Evolutionary conservation across 495 filamentous ascomycete species (phyloP), one percentile per base, ranked within the genome.

Genomic region (Xylaria cubensis): DNA sequence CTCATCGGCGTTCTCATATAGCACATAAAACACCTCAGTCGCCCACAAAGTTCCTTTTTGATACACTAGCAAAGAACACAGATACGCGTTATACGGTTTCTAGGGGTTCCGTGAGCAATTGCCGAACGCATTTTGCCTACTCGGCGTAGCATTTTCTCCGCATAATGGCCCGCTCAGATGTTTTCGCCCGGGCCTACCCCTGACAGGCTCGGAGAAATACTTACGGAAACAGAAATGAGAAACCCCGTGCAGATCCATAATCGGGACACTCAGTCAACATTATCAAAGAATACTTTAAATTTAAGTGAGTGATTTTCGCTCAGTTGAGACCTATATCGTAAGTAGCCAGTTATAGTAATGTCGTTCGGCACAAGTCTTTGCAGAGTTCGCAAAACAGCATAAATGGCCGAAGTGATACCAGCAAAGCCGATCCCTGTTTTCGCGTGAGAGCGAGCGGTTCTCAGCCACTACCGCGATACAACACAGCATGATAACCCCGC

Each of bases 81-180:
- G 59, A 4, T 41, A 32, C 3, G 15, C 4, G n/a, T 7, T 42
- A 24, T 44, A 19, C 10, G 19, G 13, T 19, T 44, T 6, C 34
- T 32, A 5, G 26, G 3, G 62, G 3, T 29, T 9, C 63, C 64
- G 64, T 39, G n/a, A 19, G 32, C 29, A 67, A 67, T 41, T 67
- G 46, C 64, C 64, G 64, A 50, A 24, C 21, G 32, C 15, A 39
- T n/a, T 46, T 51, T 67, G 19, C 63, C 63, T 65, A n/a, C 19
- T 32, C 26, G 41, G 42, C 13, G 24, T 9, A 26, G 26, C 19
- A 67, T 29, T 19, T 67, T 51, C 46, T 44, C 64, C 44, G 26
- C 39, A 44, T 26, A 4, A 21, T 41, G 12, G 39, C n/a, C 32
- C 46, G 41, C 21, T 64, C 10, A 21, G 62, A 12, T 24, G 29